These are phyloP conservation scores for Geoglossum glabrum DNA, from an alignment of 495 filamentous ascomycete genomes.

Conservation along the genomic window DNA sequence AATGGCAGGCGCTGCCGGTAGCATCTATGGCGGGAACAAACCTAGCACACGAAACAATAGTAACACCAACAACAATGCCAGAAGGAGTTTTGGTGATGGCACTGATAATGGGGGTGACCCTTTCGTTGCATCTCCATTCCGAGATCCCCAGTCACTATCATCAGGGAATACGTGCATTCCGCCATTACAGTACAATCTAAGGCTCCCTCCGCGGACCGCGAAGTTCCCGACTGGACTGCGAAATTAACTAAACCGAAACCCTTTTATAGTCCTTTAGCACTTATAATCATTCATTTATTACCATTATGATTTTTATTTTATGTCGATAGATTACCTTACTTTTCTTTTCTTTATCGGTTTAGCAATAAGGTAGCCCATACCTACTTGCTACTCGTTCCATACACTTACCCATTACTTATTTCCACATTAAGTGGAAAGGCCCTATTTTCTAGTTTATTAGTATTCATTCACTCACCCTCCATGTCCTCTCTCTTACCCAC, in stretches of 20 bases:
- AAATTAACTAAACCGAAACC: background rate
- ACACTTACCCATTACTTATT: background rate
- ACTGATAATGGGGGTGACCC: too few relatives aligned
- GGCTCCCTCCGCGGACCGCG: background rate
- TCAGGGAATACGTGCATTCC: background rate
- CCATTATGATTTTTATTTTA: background rate
- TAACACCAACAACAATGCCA: background rate
- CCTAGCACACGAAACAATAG: background rate
- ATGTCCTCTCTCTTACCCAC: too few relatives aligned
- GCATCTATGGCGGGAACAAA: background rate
- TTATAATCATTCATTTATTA: background rate
- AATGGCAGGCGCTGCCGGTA: background rate
- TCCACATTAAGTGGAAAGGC: background rate
- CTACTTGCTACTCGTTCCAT: background rate
- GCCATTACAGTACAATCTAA: background rate
- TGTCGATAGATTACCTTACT: background rate
- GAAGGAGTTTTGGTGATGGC: background rate
- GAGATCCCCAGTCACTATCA: background rate
- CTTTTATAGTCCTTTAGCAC: background rate
- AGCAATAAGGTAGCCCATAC: background rate
- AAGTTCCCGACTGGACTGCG: background rate
- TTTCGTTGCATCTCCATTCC: background rate
- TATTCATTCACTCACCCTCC: background rate
- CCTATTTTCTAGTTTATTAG: background rate
- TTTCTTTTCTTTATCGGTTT: background rate